Evolutionary conservation across 495 filamentous ascomycete species (phyloP), one percentile per base, ranked within the genome.

Genomic region (Penicillium psychrofluorescens): DNA sequence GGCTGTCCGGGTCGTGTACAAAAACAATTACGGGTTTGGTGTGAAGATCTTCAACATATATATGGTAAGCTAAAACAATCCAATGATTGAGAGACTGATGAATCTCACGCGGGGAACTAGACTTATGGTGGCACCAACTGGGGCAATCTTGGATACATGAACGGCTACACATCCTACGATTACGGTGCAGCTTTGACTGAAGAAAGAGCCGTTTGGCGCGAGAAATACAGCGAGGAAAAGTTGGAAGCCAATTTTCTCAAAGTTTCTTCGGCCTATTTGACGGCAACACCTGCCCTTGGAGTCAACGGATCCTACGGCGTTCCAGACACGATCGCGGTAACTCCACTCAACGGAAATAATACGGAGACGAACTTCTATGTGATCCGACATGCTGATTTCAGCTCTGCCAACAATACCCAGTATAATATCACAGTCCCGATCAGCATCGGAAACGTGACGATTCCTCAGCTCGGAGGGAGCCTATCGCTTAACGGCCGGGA

Each of bases 141-240:
- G 85, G 85, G 85, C n/a, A 87, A 88, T 50, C 59, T 87, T 11
- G 83, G 83, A 0, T 70, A 82, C 49, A 71, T 78, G 11, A 76
- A 73, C 6, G 79, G 79, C 9, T 85, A 85, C 50, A 84, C 83
- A 4, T 79, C 73, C 1, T 85, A 86, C 54, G 78, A 86, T 49
- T 84, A 82, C 41, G 78, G 73, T 15, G 71, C 79, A 38, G 66
- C 70, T 9, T 84, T 88, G 29, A 67, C 67, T 4, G 84, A 88
- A 56, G 72, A 80, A 34, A 69, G 80, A 1, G 60, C 57, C 2
- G 49, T 88, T 10, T 54, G 56, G n/a, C 70, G 84, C 13, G 81
- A 86, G 49, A 88, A 88, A 52, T 88, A 85, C 56, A 81, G 79
- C 33, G 81, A 89, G 48, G 52, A 81, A 29, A 89, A 88, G 42